Evolutionary conservation across 768 basidiomycete genomes (phyloP).

Genomic region (Leccinum disarticulatum): DNA sequence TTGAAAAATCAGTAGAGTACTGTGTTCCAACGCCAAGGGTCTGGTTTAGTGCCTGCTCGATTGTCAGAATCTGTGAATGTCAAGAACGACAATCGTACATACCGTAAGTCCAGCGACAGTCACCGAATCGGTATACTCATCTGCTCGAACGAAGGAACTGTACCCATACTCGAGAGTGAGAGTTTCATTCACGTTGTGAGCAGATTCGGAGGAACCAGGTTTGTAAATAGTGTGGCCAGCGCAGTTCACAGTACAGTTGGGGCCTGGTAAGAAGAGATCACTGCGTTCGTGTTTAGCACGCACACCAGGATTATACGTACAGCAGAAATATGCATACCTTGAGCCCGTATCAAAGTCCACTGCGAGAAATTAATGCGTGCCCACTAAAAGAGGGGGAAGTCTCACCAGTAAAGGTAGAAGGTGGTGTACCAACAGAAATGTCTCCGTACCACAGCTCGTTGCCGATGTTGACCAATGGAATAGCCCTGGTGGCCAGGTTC

Average conservation of each 20-base stretch:
- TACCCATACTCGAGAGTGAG: constrained; percentile 1
- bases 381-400: too few relatives aligned
- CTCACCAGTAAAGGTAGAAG: background rate
- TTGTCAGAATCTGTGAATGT: background rate
- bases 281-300: background rate
- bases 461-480: background rate
- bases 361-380: background rate
- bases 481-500: background rate
- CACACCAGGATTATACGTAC: background rate
- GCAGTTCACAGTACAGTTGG: constrained; percentile 27
- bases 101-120: constrained; percentile 13
- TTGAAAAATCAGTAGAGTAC: constrained; percentile 8
- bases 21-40: constrained; percentile 13
- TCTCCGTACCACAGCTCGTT: constrained; percentile 10
- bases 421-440: constrained; percentile 11
- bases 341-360: constrained; percentile 5
- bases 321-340: constrained; percentile 8
- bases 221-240: constrained; percentile 32
- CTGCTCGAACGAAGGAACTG: constrained; percentile 3
- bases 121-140: constrained; percentile 13
- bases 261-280: constrained; percentile 31
- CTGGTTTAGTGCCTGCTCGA: constrained; percentile 11
- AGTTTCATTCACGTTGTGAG: background rate
- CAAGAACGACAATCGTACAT: background rate
- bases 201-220: constrained; percentile 17